These are phyloP conservation scores for Suillus americanus DNA, from an alignment of 768 basidiomycete genomes.

Conservation along the genomic window DNA sequence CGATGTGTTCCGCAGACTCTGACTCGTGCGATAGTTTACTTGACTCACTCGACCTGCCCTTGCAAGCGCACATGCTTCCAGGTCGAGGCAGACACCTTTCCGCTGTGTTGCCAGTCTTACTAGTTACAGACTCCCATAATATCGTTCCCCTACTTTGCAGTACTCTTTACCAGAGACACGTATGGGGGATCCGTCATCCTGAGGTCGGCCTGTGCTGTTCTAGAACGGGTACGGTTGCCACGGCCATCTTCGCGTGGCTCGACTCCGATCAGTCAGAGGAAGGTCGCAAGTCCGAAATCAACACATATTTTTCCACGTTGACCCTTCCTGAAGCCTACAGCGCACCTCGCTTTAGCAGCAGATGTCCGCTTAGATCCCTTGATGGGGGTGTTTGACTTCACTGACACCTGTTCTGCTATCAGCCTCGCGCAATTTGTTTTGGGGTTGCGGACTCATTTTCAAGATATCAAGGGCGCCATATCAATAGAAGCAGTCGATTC, in stretches of 20 bases:
- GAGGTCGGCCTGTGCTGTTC: slow-evolving; percentile 6
- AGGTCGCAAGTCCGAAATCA: neutral
- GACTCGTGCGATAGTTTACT: neutral
- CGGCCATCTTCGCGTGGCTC: neutral
- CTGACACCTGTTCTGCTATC: neutral
- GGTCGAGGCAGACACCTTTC: neutral
- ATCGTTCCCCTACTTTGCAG: slow-evolving; percentile 3
- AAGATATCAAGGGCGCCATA: neutral
- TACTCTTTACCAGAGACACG: slow-evolving; percentile 5
- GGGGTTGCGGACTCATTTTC: neutral
- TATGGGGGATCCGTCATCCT: slow-evolving; percentile 8
- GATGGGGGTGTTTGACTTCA: slow-evolving; percentile 1
- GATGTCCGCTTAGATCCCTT: neutral
- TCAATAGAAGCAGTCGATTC: neutral
- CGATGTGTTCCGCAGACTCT: neutral
- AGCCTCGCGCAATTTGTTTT: neutral
- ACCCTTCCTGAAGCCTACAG: neutral
- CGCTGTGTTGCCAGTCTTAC: slow-evolving; percentile 5
- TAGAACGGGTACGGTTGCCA: neutral
- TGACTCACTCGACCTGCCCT: slow-evolving; percentile 4
- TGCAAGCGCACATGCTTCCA: slow-evolving; percentile 3
- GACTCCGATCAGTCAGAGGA: neutral
- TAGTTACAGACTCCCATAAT: slow-evolving; percentile 5
- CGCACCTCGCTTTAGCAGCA: neutral
- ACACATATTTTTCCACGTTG: neutral